Conservation (phyloP, 306 rosid species). For the Pachyrhizus erosus region DNA sequence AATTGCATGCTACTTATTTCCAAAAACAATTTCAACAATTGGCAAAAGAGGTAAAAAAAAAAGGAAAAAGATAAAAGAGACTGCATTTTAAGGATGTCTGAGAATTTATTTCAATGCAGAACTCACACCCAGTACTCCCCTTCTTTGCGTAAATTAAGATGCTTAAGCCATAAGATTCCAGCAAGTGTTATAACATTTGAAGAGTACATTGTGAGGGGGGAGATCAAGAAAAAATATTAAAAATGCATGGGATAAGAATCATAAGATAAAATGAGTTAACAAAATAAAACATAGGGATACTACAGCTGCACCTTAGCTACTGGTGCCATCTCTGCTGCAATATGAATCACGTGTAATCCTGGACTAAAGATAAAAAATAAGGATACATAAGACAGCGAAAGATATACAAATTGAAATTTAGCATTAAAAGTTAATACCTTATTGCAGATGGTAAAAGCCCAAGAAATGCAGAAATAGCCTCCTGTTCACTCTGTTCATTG, state of each 20-base stretch:
- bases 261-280: constrained; percentile 24
- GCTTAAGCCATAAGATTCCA: constrained; percentile 11
- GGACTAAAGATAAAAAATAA: constrained; percentile 69
- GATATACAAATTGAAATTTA: constrained; percentile 27
- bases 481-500: constrained; percentile 66
- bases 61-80: no score
- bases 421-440: constrained; percentile 59
- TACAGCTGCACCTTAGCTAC: constrained; percentile 83
- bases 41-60: no score
- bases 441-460: constrained; percentile 61
- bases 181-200: constrained; percentile 6
- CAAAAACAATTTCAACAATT: no score
- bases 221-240: background rate
- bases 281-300: constrained; percentile 14
- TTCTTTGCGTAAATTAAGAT: no score
- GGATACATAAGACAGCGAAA: constrained; percentile 52
- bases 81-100: no score
- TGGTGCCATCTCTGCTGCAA: constrained; percentile 99
- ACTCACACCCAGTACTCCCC: no score
- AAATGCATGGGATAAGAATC: background rate
- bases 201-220: background rate
- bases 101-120: no score
- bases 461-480: constrained; percentile 75
- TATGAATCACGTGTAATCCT: constrained; percentile 85
- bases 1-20: no score